Conservation (phyloP, 768 basidiomycete species). For the Boletus speciosus region DNA sequence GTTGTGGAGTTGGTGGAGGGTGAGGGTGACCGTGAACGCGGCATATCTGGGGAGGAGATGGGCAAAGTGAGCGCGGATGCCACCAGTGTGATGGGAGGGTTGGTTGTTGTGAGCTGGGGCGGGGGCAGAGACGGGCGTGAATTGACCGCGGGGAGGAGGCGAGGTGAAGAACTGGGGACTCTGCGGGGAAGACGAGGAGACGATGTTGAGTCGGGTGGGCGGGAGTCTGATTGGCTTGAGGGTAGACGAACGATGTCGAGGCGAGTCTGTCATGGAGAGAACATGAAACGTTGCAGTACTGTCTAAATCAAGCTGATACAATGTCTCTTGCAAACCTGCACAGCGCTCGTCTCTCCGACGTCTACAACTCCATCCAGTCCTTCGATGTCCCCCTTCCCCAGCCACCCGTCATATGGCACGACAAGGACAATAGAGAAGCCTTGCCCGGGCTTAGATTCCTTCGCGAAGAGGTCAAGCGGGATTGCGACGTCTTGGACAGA, state of each 20-base stretch:
- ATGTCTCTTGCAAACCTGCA: not conserved
- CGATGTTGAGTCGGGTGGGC: not conserved
- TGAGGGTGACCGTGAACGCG: constrained; percentile 57
- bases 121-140: not conserved
- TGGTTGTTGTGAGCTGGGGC: not conserved
- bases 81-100: not conserved
- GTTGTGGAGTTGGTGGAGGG: constrained; percentile 64
- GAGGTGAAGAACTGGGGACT: not conserved
- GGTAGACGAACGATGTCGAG: constrained; percentile 22
- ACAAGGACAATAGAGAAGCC: constrained; percentile 9
- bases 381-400: constrained; percentile 19
- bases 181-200: not conserved
- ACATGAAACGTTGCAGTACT: not conserved
- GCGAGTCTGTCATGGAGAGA: constrained; percentile 2
- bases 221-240: constrained; percentile 5
- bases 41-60: constrained; percentile 64
- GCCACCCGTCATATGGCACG: constrained; percentile 31
- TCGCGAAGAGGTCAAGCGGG: constrained; percentile 41
- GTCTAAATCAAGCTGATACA: not conserved
- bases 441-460: constrained; percentile 42
- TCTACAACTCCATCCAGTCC: constrained; percentile 7
- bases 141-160: not conserved
- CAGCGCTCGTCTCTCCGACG: not conserved
- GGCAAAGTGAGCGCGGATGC: constrained; percentile 54
- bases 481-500: constrained; percentile 35